Base-by-base conservation (phyloP, 345 rosid genomes). In the Citrus mangshanensis region DNA sequence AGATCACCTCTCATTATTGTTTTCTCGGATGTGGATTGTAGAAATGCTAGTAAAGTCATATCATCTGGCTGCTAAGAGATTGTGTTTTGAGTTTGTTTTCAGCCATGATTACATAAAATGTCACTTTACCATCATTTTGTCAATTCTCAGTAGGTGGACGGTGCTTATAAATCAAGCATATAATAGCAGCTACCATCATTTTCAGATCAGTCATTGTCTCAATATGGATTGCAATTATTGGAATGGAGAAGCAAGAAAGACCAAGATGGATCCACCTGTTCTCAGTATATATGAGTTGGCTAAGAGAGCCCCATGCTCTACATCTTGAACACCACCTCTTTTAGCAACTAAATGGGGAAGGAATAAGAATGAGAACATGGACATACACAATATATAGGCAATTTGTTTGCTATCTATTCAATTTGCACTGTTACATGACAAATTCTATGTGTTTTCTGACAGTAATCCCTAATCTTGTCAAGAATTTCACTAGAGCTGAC, bases 391-490 rank as follows among this genome's bases (percentile, higher is more conserved):
- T 22, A 34, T 32, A 14, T 27, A 7, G 16, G 51, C 32, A 49
- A 79, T 34, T 14, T 59, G 14, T 24, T 30, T 51, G 60, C 35
- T 64, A 63, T 54, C 54, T 84, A 68, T 87, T 95, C 98, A 79
- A 93, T 88, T 75, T 95, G 97, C 27, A 93, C 72, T 0, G 97
- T 93, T 81, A 91, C 88, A 83, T 91, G 97, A 71, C 80, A 84
- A 82, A 95, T 90, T 81, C 87, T 86, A 77, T 82, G 78, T 49
- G 78, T 81, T 67, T 77, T 87, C 76, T 82, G 86, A 79, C 94
- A 92, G 84, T 87, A 89, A 59, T 86, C 85, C 84, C 84, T 86
- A 58, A 93, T 82, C 81, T 82, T 75, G 24, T 69, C 6, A 46
- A 95, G 78, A 24, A 95, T 75, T 46, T 91, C 88, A 56, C 74